Evolutionary conservation across 1,284 basidiomycete genomes (phyloP).

Genomic region (Chalciporus sp.): DNA sequence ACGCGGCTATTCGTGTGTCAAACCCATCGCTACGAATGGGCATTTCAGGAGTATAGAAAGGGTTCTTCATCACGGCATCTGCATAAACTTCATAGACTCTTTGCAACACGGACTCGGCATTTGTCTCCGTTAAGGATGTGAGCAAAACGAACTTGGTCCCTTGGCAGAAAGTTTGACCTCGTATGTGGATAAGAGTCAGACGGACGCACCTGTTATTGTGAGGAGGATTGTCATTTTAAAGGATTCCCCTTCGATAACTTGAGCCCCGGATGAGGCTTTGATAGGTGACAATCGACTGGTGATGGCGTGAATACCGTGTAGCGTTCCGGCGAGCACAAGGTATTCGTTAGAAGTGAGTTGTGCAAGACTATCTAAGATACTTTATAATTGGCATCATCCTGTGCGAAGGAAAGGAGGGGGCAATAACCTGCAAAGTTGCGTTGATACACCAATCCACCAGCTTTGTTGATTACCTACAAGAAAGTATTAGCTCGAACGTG

Average conservation of each 20-base stretch:
- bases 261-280: conserved; percentile 82
- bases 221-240: conserved; percentile 90
- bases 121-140: conserved; percentile 75
- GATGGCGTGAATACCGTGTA: conserved; percentile 98
- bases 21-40: conserved; percentile 93
- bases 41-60: conserved; percentile 99
- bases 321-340: conserved; percentile 93
- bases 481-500: conserved; percentile 1
- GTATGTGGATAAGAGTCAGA: not conserved
- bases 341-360: conserved; percentile 95
- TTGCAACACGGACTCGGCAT: conserved; percentile 73
- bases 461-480: conserved; percentile 95
- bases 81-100: conserved; percentile 90
- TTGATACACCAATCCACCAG: conserved; percentile 95
- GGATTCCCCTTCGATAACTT: conserved; percentile 92
- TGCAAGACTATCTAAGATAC: conserved; percentile 75
- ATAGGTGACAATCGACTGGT: conserved; percentile 89
- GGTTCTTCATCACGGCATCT: conserved; percentile 98
- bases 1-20: conserved; percentile 67
- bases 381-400: conserved; percentile 10
- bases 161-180: conserved; percentile 36
- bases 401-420: not conserved
- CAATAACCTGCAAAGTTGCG: conserved; percentile 82
- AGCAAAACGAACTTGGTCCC: conserved; percentile 98
- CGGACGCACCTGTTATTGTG: conserved; percentile 84